Base-by-base conservation (phyloP, 176 grass and related monocot species). In the Aegilops speltoides region DNA sequence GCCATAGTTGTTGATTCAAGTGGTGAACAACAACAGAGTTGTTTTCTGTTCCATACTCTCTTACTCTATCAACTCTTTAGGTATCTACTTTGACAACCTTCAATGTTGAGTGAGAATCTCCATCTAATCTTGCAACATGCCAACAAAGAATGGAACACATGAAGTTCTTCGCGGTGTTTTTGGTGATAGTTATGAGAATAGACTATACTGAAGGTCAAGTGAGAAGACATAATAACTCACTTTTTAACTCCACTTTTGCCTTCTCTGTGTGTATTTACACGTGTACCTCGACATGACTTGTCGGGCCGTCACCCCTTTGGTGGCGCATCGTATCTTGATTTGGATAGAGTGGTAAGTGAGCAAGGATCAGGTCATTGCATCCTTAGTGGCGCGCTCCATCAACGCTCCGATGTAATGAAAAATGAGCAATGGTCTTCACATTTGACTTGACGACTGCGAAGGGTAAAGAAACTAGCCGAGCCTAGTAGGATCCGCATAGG, bases 141-240 rank as follows among this genome's bases (percentile, higher is more conserved):
- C 67, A 7, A 67, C 79, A 50, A 89, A 85, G 50, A 87, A 92
- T 43, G 82, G 82, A 73, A 86, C 92, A 14, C 76, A 93, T 54
- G 87, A 93, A 93, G 93, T 95, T 64, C 85, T 98, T 33, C 87
- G 74, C 7, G 93, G 89, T 85, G 96, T 93, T 38, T 98, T 98
- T 92, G 88, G 91, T 68, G 93, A 98, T 66, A 93, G 91, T 77
- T 93, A 95, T 83, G 96, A 95, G 84, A 93, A 95, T 79, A 91
- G 89, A 70, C 86, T 72, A 98, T 88, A 84, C 75, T 46, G 83
- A 93, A 79, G 89, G 89, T 84, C 37, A 89, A 93, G 96, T 98
- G 62, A 95, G 93, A 90, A 17, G 32, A 69, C 16, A 69, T 37
- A 69, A 8, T 15, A 69, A 69, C 66, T 69, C 5, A 69, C 66